A percentile compares a stretch with the other conserved stretches of the same genome.
These are phyloP conservation scores for Coleophoma eucalyptorum DNA, from an alignment of 2,329 filamentous ascomycete genomes.

Conservation along the genomic window DNA sequence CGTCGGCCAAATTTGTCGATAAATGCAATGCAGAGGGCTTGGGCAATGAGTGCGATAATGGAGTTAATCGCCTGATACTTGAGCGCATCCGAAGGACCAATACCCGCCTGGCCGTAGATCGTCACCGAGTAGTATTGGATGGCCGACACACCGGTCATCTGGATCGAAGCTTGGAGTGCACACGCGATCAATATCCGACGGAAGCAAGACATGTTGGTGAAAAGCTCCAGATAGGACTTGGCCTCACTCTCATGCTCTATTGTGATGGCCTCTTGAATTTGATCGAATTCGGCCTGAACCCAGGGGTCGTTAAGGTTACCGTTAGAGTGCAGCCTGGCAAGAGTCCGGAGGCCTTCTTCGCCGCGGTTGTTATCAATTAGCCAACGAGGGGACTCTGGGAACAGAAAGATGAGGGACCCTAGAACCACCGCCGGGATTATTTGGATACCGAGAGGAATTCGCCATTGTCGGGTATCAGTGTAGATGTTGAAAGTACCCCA, in stretches of 20 bases:
- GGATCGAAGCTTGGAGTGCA: constrained; percentile 57
- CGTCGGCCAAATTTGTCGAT: constrained; percentile 70
- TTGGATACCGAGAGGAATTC: constrained; percentile 45
- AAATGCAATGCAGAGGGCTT: constrained; percentile 55
- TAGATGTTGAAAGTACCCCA: constrained; percentile 48
- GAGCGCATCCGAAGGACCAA: constrained; percentile 49
- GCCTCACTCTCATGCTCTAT: constrained; percentile 59
- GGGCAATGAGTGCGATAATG: constrained; percentile 56
- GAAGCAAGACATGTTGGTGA: constrained; percentile 57
- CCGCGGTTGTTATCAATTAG: constrained; percentile 56
- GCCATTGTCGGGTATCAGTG: constrained; percentile 28
- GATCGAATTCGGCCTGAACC: constrained; percentile 60
- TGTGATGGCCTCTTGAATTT: constrained; percentile 59
- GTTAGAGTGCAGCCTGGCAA: constrained; percentile 57
- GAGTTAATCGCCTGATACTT: constrained; percentile 64
- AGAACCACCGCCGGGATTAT: constrained; percentile 52
- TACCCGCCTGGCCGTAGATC: constrained; percentile 58
- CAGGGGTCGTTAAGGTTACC: constrained; percentile 54
- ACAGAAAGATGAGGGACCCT: constrained; percentile 53
- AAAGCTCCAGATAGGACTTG: constrained; percentile 59
- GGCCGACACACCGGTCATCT: constrained; percentile 63
- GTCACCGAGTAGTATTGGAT: constrained; percentile 61
- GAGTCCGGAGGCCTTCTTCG: constrained; percentile 51
- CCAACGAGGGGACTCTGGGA: constrained; percentile 59
- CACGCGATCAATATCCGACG: constrained; percentile 58